Percentiles rank a stretch among this genome's conserved stretches.
phyloP scores from a whole-genome alignment of 306 rosid species.

The Sesbania bispinosa region DNA sequence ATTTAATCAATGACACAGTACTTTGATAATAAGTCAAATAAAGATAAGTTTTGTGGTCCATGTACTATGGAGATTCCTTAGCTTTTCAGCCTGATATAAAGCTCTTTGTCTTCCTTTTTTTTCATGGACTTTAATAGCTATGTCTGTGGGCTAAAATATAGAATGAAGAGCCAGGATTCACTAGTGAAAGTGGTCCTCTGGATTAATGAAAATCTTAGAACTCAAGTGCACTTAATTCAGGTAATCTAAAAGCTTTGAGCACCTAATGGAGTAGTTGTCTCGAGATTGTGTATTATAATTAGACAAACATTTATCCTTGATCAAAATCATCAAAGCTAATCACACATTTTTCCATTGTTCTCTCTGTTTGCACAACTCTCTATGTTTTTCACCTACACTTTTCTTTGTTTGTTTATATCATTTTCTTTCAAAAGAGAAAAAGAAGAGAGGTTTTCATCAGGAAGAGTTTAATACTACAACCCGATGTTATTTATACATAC shows the following conservation, averaged over 20 bases:
- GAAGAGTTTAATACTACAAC: not conserved
- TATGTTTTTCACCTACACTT: not conserved
- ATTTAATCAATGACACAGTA: not conserved
- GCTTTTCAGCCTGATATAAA: conserved; percentile 2
- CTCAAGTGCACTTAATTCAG: not conserved
- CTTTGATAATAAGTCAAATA: not conserved
- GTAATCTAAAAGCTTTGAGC: no score
- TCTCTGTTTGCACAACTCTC: not conserved
- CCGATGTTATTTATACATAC: not conserved
- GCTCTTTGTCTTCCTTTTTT: not conserved
- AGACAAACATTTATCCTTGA: no score
- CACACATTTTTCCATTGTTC: not conserved
- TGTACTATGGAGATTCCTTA: conserved; percentile 15
- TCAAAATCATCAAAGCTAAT: not conserved
- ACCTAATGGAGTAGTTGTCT: no score
- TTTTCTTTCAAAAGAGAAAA: not conserved
- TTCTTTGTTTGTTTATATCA: not conserved
- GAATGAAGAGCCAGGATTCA: conserved; percentile 20
- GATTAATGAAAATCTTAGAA: not conserved
- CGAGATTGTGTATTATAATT: no score
- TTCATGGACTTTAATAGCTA: not conserved
- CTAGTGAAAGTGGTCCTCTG: not conserved
- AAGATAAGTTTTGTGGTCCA: conserved; percentile 9
- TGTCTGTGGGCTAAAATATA: not conserved
- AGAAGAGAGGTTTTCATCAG: not conserved